Base-by-base conservation (phyloP, 2,329 filamentous ascomycete genomes). In the Botrytis elliptica region DNA sequence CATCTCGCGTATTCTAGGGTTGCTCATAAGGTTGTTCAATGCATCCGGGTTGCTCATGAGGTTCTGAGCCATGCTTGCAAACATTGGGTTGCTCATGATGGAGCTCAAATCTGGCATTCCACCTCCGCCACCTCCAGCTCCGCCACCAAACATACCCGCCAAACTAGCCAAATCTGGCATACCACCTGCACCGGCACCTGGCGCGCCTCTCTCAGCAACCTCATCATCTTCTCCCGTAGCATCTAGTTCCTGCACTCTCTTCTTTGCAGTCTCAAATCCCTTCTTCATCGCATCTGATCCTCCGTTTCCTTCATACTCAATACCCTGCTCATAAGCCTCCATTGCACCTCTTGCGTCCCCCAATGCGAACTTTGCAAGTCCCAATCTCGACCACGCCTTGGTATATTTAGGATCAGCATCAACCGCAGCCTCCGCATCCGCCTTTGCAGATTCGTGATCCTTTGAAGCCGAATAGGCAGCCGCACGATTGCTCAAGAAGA, bases 41-140 rank as follows among this genome's bases (percentile, higher is more conserved):
- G 95, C 90, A 16, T 97, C 93, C 0, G 96, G 96, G 85, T 99
- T 98, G 84, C 90, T 93, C 96, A 98, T 98, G 72, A 99, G 84
- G 83, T 93, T 97, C 86, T 98, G 94, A 7, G 96, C 96, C 94
- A 98, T 98, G 85, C 89, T 93, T 69, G 94, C 90, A 85, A 99
- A 97, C 96, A 98, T 98, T 73, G 96, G 96, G 86, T 98, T 99
- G 86, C 87, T 94, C 94, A 98, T 97, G 82, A 99, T 91, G 76
- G 89, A 89, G 76, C 89, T 85, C 38, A 99, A 86, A 82, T 98
- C 95, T 20, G 95, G 94, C 92, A 97, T 96, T 72, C 93, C 93
- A 70, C 92, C 92, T 12, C 85, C 91, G 8, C 88, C 91, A 46
- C 85, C 87, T 33, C 86, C 87, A 40, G 44, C 66, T 22, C 65